These are phyloP conservation scores for Neoboletus subvelutipes DNA, from an alignment of 768 basidiomycete species.

Conservation along the genomic window DNA sequence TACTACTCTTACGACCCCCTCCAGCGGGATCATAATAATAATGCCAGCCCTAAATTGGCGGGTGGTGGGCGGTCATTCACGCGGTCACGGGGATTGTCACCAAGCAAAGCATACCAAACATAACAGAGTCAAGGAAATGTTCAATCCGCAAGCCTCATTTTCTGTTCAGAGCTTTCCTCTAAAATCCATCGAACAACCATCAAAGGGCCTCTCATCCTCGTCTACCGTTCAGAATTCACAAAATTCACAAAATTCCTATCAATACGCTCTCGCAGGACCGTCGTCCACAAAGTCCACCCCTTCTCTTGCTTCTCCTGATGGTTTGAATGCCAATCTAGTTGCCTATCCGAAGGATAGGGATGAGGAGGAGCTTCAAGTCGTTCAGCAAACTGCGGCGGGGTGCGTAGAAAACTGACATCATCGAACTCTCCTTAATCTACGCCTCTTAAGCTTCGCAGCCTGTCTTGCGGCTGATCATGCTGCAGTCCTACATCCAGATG, in stretches of 20 bases:
- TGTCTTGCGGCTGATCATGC: constrained; percentile 64
- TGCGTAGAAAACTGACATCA: constrained; percentile 26
- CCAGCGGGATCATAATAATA: background rate
- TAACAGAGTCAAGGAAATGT: constrained; percentile 36
- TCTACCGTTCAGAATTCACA: constrained; percentile 3
- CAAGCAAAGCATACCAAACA: constrained; percentile 41
- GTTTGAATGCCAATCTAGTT: constrained; percentile 26
- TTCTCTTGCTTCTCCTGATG: constrained; percentile 13
- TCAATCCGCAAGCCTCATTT: constrained; percentile 28
- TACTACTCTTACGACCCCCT: constrained; percentile 25
- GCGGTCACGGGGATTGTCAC: constrained; percentile 38
- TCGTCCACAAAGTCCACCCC: constrained; percentile 18
- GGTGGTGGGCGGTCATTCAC: constrained; percentile 25
- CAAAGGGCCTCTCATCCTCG: background rate
- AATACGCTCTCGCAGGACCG: constrained; percentile 26
- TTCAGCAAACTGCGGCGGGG: constrained; percentile 50
- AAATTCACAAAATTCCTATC: constrained; percentile 2
- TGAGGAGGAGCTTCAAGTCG: constrained; percentile 51
- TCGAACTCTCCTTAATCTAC: constrained; percentile 17
- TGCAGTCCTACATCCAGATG: constrained; percentile 59
- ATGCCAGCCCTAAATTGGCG: constrained; percentile 35
- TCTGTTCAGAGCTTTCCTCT: constrained; percentile 30
- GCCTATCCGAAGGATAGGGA: constrained; percentile 39
- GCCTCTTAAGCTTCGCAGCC: constrained; percentile 48
- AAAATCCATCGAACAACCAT: constrained; percentile 12